These are phyloP conservation scores for Raffaelea arxii DNA, from an alignment of 2,329 filamentous ascomycete genomes.

Conservation along the genomic window DNA sequence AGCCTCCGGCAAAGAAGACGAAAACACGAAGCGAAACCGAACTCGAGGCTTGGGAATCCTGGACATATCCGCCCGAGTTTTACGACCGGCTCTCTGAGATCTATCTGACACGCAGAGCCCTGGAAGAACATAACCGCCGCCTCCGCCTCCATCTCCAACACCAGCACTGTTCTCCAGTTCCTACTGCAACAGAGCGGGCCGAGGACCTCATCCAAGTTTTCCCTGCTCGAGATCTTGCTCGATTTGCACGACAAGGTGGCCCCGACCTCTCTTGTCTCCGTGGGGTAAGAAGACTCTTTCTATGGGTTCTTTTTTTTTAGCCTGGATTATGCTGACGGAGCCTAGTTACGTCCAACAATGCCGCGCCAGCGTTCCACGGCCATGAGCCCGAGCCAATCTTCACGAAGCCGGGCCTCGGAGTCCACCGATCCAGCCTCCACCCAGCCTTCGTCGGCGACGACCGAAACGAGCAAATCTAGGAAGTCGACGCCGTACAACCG, in stretches of 20 bases:
- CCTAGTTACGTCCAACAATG: conserved; percentile 1
- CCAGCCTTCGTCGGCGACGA: conserved; percentile 5
- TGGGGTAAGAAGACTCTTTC: conserved; percentile 11
- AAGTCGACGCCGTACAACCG: conserved; percentile 20
- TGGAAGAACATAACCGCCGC: conserved; percentile 9
- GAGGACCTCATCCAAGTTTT: neutral
- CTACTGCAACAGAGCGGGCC: neutral
- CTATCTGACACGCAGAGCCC: conserved; percentile 6
- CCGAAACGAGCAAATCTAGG: conserved; percentile 15
- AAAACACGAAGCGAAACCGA: conserved; percentile 4
- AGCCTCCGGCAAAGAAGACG: conserved; percentile 1
- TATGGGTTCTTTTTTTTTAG: neutral
- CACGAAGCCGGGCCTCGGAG: conserved; percentile 7
- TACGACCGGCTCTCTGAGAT: conserved; percentile 10
- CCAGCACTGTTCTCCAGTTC: conserved; percentile 1
- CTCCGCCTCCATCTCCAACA: conserved; percentile 3
- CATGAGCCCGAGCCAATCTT: conserved; percentile 10
- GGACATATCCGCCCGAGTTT: conserved; percentile 9
- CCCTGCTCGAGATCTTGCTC: conserved; percentile 9
- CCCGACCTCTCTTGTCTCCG: conserved; percentile 16
- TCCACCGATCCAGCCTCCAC: conserved; percentile 13
- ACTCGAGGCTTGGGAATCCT: conserved; percentile 3
- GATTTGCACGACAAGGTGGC: conserved; percentile 17
- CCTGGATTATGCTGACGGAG: conserved; percentile 1
- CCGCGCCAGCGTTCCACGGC: neutral